A percentile compares a stretch with the other conserved stretches of the same genome.
Conservation (phyloP, 169 alveolate genomes). For the Besnoitia besnoiti region DNA sequence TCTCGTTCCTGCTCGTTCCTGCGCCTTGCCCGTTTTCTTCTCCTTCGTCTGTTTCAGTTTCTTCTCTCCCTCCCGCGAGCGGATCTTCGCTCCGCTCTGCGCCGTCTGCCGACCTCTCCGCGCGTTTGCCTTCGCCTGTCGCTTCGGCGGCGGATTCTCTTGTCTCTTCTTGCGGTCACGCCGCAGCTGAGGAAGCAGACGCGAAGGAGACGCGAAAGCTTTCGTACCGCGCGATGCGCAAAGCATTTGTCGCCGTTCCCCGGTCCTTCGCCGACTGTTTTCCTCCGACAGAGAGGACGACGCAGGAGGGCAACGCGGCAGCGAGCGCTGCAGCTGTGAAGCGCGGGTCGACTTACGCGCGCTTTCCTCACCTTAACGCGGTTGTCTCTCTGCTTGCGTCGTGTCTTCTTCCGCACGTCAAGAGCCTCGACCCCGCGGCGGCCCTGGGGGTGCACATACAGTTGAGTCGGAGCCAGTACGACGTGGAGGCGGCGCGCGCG, state of each 20-base stretch:
- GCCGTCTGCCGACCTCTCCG: background rate
- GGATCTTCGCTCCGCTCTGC: background rate
- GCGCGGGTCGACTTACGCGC: background rate
- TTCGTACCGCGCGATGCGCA: background rate
- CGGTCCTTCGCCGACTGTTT: background rate
- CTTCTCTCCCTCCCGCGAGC: background rate
- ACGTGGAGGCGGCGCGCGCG: background rate
- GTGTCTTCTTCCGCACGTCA: background rate
- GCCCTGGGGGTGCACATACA: background rate
- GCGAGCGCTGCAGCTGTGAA: too few species aligned
- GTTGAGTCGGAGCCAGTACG: constrained; percentile 12
- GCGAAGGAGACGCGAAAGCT: background rate
- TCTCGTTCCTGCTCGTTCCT: background rate
- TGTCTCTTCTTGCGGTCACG: background rate
- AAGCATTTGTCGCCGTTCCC: background rate
- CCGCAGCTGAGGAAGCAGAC: background rate
- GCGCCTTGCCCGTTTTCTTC: background rate
- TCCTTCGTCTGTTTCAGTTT: background rate
- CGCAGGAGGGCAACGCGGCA: background rate
- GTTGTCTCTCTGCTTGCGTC: background rate
- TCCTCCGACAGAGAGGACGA: background rate
- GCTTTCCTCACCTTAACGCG: background rate
- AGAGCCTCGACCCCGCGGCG: background rate
- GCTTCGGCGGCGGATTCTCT: background rate
- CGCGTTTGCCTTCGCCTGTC: background rate